phyloP scores from a whole-genome alignment of 495 filamentous ascomycete genomes.

The Geopyxis carbonaria region DNA sequence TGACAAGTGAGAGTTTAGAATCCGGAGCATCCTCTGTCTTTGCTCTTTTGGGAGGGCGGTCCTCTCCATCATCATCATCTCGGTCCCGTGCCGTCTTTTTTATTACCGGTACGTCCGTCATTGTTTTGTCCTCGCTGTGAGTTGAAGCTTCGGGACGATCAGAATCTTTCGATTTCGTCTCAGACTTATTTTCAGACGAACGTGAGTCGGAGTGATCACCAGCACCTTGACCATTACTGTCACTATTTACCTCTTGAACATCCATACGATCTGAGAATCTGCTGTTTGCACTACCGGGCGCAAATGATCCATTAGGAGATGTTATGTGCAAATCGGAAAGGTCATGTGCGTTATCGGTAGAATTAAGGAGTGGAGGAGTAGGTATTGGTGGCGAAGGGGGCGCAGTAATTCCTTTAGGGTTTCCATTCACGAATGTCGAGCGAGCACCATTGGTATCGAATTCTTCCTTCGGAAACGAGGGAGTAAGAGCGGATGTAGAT shows the following conservation, averaged over 20 bases:
- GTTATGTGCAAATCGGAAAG: slow-evolving; percentile 25
- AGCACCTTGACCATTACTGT: not conserved
- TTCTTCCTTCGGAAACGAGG: slow-evolving; percentile 21
- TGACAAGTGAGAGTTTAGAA: slow-evolving; percentile 12
- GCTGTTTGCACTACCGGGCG: not conserved
- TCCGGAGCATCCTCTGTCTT: slow-evolving; percentile 38
- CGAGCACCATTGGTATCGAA: slow-evolving; percentile 12
- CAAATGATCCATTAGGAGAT: slow-evolving; percentile 15
- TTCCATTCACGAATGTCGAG: slow-evolving; percentile 24
- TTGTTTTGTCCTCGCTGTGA: slow-evolving; percentile 10
- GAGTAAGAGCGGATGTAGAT: slow-evolving; percentile 22
- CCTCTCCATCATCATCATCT: slow-evolving; percentile 52
- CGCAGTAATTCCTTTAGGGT: slow-evolving; percentile 23
- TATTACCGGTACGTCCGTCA: slow-evolving; percentile 17
- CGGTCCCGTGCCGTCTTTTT: slow-evolving; percentile 27
- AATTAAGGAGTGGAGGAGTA: slow-evolving; percentile 23
- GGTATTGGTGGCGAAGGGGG: slow-evolving; percentile 25
- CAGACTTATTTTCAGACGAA: no score
- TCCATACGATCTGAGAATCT: no score
- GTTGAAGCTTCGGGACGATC: not conserved
- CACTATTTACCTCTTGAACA: not conserved
- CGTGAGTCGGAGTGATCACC: no score
- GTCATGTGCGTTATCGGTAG: slow-evolving; percentile 20
- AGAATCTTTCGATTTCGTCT: not conserved
- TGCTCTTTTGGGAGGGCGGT: slow-evolving; percentile 59